A percentile compares a stretch with the other conserved stretches of the same genome.
Conservation (phyloP, 177 flowering plant species). For the Vitis hybrid region DNA sequence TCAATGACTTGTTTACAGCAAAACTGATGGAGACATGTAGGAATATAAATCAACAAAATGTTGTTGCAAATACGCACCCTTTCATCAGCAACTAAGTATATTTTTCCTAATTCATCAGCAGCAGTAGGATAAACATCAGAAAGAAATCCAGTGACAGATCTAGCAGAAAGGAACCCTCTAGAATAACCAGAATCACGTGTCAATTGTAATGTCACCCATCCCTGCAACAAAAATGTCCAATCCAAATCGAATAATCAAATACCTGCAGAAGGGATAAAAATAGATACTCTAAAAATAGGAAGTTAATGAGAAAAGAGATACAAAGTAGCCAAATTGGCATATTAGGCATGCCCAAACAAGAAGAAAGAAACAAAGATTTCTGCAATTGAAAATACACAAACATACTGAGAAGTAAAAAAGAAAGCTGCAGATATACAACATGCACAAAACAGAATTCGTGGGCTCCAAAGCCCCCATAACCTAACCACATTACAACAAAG, state of each 20-base stretch:
- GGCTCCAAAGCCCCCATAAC: too few relatives aligned
- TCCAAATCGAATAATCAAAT: not conserved
- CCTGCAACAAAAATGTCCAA: conserved; percentile 46
- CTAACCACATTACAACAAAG: too few relatives aligned
- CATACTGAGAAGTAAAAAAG: not conserved
- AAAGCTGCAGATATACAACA: too few relatives aligned
- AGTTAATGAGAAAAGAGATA: not conserved
- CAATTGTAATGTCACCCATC: conserved; percentile 83
- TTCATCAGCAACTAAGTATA: conserved; percentile 85
- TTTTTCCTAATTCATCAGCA: conserved; percentile 96
- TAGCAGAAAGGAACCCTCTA: conserved; percentile 76
- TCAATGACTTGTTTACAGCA: not conserved
- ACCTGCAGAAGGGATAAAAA: not conserved
- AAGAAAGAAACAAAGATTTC: too few relatives aligned
- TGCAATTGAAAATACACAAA: not conserved
- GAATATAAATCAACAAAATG: not conserved
- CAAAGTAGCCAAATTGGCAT: not conserved
- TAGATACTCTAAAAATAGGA: not conserved
- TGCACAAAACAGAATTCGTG: too few relatives aligned
- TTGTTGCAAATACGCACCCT: conserved; percentile 39
- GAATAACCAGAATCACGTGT: conserved; percentile 61
- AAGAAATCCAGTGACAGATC: conserved; percentile 89
- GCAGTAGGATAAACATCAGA: conserved; percentile 79
- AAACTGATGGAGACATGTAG: not conserved
- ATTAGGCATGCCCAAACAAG: not conserved